Conservation (phyloP, 805 yeast species). For the Sporopachydermia quercuum region DNA sequence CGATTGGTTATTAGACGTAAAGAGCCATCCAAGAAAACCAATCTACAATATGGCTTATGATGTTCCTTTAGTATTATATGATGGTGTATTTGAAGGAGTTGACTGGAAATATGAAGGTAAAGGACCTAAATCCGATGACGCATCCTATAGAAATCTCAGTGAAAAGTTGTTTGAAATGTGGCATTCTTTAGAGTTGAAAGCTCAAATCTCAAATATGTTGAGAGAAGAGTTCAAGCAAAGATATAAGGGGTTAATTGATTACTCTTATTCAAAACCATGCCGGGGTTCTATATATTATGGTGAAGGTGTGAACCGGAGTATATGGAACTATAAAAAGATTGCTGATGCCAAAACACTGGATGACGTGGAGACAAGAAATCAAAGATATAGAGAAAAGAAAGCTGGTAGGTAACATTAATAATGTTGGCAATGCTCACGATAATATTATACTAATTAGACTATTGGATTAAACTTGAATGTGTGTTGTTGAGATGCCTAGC, state of each 20-base stretch:
- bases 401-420: no score
- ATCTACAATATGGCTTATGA: slow-evolving; percentile 82
- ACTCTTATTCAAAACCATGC: neutral
- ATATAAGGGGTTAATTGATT: neutral
- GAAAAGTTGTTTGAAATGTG: neutral
- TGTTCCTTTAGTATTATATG: slow-evolving; percentile 71
- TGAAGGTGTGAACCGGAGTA: neutral
- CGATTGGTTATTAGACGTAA: slow-evolving; percentile 40
- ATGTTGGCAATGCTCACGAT: no score
- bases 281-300: neutral
- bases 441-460: no score
- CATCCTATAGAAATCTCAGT: neutral
- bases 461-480: no score
- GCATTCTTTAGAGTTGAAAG: neutral
- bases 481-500: no score
- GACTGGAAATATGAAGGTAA: slow-evolving; percentile 37
- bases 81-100: slow-evolving; percentile 56
- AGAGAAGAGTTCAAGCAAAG: neutral
- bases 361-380: neutral
- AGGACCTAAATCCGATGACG: slow-evolving; percentile 11
- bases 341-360: neutral
- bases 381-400: neutral
- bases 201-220: neutral
- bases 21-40: slow-evolving; percentile 50
- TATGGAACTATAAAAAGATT: neutral